phyloP scores from a whole-genome alignment of 2,329 filamentous ascomycete species.

The Tolypocladium album region DNA sequence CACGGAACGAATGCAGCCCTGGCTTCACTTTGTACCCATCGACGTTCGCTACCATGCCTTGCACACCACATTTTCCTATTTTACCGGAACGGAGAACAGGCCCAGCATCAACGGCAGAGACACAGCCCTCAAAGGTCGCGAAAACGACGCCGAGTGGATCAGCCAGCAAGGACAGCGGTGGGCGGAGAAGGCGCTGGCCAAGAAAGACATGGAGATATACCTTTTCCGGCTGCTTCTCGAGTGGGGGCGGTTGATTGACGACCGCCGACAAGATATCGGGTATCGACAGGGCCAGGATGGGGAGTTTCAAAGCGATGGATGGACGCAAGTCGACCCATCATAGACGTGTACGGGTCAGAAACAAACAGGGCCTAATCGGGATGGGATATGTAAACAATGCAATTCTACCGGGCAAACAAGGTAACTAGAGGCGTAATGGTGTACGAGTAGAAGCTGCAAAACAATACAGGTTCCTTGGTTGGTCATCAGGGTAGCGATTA shows the following conservation, averaged over 20 bases:
- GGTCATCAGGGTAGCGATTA: too few relatives aligned
- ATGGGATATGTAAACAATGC: neutral
- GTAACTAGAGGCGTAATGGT: neutral
- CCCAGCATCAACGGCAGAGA: constrained; percentile 32
- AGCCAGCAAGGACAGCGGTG: constrained; percentile 55
- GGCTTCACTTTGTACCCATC: constrained; percentile 72
- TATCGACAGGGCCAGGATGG: constrained; percentile 17
- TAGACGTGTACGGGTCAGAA: neutral
- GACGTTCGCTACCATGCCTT: constrained; percentile 64
- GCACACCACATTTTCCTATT: constrained; percentile 66
- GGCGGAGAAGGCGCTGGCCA: constrained; percentile 51
- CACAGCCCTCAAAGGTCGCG: constrained; percentile 35
- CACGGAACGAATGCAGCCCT: constrained; percentile 60
- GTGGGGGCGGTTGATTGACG: constrained; percentile 61
- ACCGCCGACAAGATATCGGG: constrained; percentile 39
- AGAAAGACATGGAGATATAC: constrained; percentile 72
- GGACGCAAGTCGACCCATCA: constrained; percentile 9
- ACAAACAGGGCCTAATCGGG: neutral
- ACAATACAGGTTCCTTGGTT: neutral
- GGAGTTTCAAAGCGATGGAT: constrained; percentile 16
- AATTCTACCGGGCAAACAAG: neutral
- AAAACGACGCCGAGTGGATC: constrained; percentile 50
- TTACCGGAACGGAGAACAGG: constrained; percentile 43
- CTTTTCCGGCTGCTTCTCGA: constrained; percentile 68
- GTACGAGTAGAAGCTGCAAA: neutral